phyloP scores from a whole-genome alignment of 768 basidiomycete genomes.

The Asterophora lycoperdoides region DNA sequence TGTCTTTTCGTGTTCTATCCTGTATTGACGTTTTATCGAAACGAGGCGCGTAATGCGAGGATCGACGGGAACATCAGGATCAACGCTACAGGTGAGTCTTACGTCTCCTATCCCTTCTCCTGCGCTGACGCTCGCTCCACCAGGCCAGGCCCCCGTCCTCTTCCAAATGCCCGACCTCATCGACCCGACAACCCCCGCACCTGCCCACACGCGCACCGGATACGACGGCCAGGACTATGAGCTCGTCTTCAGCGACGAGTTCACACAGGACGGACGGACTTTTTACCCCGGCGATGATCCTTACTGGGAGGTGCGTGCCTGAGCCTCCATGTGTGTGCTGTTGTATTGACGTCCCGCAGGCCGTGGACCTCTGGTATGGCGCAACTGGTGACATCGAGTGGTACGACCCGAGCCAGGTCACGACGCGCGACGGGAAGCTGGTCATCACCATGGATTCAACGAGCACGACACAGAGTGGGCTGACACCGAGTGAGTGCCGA shows the following conservation, averaged over 20 bases:
- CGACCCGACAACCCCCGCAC: constrained; percentile 64
- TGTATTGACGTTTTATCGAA: constrained; percentile 47
- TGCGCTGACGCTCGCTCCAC: constrained; percentile 10
- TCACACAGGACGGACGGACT: constrained; percentile 53
- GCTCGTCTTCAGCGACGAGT: constrained; percentile 69
- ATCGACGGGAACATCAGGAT: constrained; percentile 63
- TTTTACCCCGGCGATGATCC: constrained; percentile 51
- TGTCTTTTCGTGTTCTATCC: constrained; percentile 82
- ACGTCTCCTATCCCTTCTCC: neutral
- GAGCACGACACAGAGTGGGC: constrained; percentile 23
- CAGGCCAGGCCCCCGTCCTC: constrained; percentile 62
- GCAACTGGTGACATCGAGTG: constrained; percentile 68
- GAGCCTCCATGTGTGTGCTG: too few species aligned
- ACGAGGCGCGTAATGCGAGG: constrained; percentile 32
- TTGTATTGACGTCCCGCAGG: too few species aligned
- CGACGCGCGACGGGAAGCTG: constrained; percentile 61
- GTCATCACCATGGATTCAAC: constrained; percentile 63
- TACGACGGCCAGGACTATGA: constrained; percentile 69
- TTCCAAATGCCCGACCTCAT: constrained; percentile 57
- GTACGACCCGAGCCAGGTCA: constrained; percentile 74
- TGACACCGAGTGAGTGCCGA: constrained; percentile 28
- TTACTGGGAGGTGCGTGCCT: constrained; percentile 74
- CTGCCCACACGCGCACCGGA: constrained; percentile 57
- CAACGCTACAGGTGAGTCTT: constrained; percentile 45
- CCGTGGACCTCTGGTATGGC: constrained; percentile 80